These are phyloP conservation scores for Prunus mongolica DNA, from an alignment of 306 rosid genomes.

Conservation along the genomic window DNA sequence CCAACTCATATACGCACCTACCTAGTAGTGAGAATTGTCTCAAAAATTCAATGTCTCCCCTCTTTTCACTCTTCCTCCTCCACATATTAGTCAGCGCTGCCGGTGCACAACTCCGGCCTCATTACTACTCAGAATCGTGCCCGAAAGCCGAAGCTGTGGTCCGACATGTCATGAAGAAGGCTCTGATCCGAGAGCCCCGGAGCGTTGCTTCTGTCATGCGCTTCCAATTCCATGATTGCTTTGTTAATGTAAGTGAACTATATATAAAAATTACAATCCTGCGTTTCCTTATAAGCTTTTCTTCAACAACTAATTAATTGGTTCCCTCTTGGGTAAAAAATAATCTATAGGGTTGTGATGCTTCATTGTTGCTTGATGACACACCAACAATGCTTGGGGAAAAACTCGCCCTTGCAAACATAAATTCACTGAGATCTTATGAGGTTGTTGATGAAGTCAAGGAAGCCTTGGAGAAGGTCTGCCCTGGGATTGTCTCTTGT, in stretches of 20 bases:
- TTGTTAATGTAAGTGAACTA: conserved; percentile 52
- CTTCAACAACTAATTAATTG: background rate
- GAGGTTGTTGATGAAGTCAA: conserved; percentile 76
- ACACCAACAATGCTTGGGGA: conserved; percentile 81
- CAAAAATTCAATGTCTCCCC: conserved; percentile 17
- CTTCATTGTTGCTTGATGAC: conserved; percentile 81
- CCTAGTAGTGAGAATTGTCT: background rate
- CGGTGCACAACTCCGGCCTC: conserved; percentile 42
- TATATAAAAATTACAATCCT: background rate
- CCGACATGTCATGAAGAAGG: conserved; percentile 56
- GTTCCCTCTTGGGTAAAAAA: background rate
- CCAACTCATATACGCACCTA: background rate
- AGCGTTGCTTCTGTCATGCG: conserved; percentile 93
- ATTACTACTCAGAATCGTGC: conserved; percentile 53
- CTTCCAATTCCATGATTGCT: conserved; percentile 89
- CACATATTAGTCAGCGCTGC: conserved; percentile 20
- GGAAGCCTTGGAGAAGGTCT: conserved; percentile 54
- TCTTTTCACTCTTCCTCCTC: conserved; percentile 27
- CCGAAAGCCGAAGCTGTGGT: conserved; percentile 63
- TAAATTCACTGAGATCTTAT: conserved; percentile 77
- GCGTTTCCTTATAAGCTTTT: too few relatives aligned
- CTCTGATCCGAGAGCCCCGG: conserved; percentile 58
- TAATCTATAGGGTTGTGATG: conserved; percentile 78
- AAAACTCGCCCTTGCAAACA: conserved; percentile 68
- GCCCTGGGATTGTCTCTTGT: conserved; percentile 85